A percentile compares a stretch with the other conserved stretches of the same genome.
These are phyloP conservation scores for Fusarium illudens DNA, from an alignment of 2,329 filamentous ascomycete genomes.

Conservation along the genomic window DNA sequence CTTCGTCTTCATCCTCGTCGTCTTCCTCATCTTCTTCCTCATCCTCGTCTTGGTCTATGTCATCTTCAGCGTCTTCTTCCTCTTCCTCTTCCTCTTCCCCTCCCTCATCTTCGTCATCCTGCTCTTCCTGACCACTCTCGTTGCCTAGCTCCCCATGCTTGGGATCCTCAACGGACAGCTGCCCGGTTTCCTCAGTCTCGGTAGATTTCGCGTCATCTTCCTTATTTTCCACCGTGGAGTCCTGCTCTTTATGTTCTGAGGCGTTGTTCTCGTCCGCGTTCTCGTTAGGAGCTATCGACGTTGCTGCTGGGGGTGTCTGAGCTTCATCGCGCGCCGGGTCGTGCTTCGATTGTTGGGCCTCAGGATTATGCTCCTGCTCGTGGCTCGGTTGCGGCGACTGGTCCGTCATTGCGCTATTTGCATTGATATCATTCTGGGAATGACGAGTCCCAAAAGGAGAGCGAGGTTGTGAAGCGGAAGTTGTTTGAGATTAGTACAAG, in stretches of 20 bases:
- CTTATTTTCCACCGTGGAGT: neutral
- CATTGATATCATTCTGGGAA: slow-evolving; percentile 44
- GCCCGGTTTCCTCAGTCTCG: slow-evolving; percentile 12
- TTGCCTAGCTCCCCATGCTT: slow-evolving; percentile 37
- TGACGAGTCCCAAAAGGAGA: slow-evolving; percentile 19
- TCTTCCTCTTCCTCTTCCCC: slow-evolving; percentile 38
- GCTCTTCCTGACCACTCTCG: slow-evolving; percentile 20
- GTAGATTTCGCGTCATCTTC: slow-evolving; percentile 7
- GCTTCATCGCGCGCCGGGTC: slow-evolving; percentile 26
- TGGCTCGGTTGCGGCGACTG: slow-evolving; percentile 49
- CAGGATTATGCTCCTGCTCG: slow-evolving; percentile 29
- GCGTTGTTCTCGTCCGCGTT: slow-evolving; percentile 48
- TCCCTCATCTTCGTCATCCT: slow-evolving; percentile 20
- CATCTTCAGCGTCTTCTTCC: slow-evolving; percentile 42
- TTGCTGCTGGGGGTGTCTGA: slow-evolving; percentile 4
- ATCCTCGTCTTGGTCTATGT: slow-evolving; percentile 35
- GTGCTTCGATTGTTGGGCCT: slow-evolving; percentile 28
- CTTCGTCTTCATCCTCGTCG: slow-evolving; percentile 65
- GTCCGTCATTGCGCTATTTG: slow-evolving; percentile 52
- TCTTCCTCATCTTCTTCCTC: slow-evolving; percentile 52
- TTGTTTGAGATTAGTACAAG: slow-evolving; percentile 14
- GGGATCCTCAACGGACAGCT: slow-evolving; percentile 15
- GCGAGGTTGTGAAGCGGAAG: slow-evolving; percentile 15
- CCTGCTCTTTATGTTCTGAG: slow-evolving; percentile 53
- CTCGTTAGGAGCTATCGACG: slow-evolving; percentile 8